Percentiles rank a stretch among this genome's conserved stretches.
Evolutionary conservation across 2,329 filamentous ascomycete species (phyloP).

Genomic region (Sclerotinia borealis): DNA sequence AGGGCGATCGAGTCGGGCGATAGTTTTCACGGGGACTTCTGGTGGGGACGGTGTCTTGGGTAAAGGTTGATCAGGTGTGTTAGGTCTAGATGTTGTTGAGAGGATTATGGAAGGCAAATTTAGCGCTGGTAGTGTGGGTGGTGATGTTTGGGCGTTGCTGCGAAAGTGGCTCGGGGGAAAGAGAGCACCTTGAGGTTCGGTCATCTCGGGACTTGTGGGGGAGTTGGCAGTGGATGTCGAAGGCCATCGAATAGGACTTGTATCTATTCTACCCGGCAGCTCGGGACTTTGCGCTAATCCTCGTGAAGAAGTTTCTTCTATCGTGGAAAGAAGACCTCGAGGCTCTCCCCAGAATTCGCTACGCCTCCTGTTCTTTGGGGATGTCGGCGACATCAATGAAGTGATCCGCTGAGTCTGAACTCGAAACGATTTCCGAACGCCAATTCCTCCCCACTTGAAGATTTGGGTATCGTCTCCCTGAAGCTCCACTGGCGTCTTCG

Average conservation of each 20-base stretch:
- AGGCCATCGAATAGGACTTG: not conserved
- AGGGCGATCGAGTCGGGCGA: not conserved
- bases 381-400: not conserved
- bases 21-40: not conserved
- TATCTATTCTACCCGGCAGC: not conserved
- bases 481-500: not conserved
- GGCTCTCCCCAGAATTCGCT: not conserved
- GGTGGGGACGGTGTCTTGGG: not conserved
- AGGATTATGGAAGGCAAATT: not conserved
- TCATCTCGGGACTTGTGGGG: not conserved
- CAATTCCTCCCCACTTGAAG: slow-evolving; percentile 8
- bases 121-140: not conserved
- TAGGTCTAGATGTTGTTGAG: not conserved
- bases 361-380: not conserved
- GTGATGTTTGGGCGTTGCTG: not conserved
- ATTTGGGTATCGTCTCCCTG: slow-evolving; percentile 7
- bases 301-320: not conserved
- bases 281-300: not conserved
- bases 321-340: not conserved
- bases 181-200: not conserved
- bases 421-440: not conserved
- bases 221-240: slow-evolving; percentile 1
- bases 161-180: not conserved
- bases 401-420: slow-evolving; percentile 3
- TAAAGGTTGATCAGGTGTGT: not conserved